Evolutionary conservation across 331 rosid genomes (phyloP).

Genomic region (Quercus tomentella): DNA sequence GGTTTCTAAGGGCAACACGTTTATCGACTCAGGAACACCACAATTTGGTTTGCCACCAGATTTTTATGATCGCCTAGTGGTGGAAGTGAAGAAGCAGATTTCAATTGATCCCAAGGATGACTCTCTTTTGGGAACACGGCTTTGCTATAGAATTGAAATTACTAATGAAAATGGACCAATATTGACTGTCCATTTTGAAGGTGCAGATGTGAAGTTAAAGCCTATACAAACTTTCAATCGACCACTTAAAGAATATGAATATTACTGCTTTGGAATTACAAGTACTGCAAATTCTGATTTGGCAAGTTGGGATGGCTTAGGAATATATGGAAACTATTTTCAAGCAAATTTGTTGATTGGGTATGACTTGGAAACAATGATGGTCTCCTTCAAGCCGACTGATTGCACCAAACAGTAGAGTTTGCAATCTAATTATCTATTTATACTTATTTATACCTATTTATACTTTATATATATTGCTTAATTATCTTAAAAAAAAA

Average conservation of each 20-base stretch:
- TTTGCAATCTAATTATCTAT: background rate
- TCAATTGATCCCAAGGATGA: slow-evolving; percentile 31
- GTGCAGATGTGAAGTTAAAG: slow-evolving; percentile 36
- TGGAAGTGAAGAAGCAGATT: slow-evolving; percentile 38
- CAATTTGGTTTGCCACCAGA: slow-evolving; percentile 45
- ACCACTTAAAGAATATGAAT: slow-evolving; percentile 33
- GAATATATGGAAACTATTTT: slow-evolving; percentile 51
- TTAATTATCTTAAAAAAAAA: too few relatives aligned
- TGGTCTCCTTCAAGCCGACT: slow-evolving; percentile 43
- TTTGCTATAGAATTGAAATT: slow-evolving; percentile 37
- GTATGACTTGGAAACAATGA: slow-evolving; percentile 38
- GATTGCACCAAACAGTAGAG: slow-evolving; percentile 40
- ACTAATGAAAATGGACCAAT: too few relatives aligned
- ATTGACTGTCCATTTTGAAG: too few relatives aligned
- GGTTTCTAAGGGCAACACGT: slow-evolving; percentile 33
- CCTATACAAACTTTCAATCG: slow-evolving; percentile 39
- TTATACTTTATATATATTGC: too few relatives aligned
- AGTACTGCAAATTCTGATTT: too few relatives aligned
- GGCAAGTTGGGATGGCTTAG: background rate
- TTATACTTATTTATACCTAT: too few relatives aligned
- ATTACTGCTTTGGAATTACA: slow-evolving; percentile 39
- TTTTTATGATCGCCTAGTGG: slow-evolving; percentile 29
- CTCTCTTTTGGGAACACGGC: slow-evolving; percentile 44
- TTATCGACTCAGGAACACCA: slow-evolving; percentile 59
- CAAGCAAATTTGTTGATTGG: slow-evolving; percentile 57